Base-by-base conservation (phyloP, 2,329 filamentous ascomycete genomes). In the Pseudogymnoascus sp. region DNA sequence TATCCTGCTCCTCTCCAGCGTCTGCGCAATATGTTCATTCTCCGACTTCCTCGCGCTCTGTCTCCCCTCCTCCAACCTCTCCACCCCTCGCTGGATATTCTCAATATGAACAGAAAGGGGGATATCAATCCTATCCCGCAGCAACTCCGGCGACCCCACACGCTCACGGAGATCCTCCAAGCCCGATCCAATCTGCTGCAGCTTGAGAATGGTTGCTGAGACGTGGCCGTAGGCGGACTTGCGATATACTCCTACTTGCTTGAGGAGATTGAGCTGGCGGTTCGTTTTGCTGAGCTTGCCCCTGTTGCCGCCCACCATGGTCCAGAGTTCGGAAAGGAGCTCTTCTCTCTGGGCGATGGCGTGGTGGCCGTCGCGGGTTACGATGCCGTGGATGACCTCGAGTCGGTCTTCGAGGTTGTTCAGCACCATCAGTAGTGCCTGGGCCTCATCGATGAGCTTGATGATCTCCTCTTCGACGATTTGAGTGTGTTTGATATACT, bases 51-150 rank as follows among this genome's bases (percentile, higher is more conserved):
- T 77, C 15, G 84, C 82, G 64, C 83, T 81, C 42, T 81, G 79
- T 63, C 88, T 79, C 55, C 86, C 85, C 21, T 76, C 74, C 71
- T 90, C 86, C 64, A 94, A 75, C 65, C 90, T 79, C 72, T 92
- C 87, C 1, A 92, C 84, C 0, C 88, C 87, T 58, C 84, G 77
- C 62, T 88, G 80, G 64, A 94, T 91, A 62, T 85, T 86, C 67
- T 90, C 85, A 40, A 94, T 86, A 70, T 94, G 89, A 42, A 90
- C 86, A 59, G 82, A 81, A 4, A 94, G 76, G 2, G 89, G 88
- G 8, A 90, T 78, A 29, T 78, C 75, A 2, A 68, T 72, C 6
- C 76, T 75, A 27, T 78, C 80, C 1, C 80, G 80, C 9, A 86
- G 68, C 8, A 87, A 72, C 65, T 85, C 86, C 0, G 89, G 88